A percentile compares a stretch with the other conserved stretches of the same genome.
phyloP scores from a whole-genome alignment of 2,329 filamentous ascomycete species.

The Colletotrichum godetiae region DNA sequence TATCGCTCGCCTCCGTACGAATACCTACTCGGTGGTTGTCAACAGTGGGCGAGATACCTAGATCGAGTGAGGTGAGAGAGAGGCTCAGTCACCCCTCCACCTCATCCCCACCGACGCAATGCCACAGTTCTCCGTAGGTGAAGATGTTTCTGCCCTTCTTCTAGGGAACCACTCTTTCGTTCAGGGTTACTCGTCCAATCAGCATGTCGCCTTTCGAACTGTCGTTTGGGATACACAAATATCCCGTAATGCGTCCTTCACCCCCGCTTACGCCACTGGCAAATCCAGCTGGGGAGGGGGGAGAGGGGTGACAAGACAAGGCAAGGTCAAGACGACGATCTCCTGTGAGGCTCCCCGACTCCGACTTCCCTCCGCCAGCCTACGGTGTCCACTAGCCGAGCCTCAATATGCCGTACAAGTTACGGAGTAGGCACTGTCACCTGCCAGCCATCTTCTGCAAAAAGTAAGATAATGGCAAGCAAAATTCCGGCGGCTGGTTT shows the following conservation, averaged over 20 bases:
- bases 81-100: not conserved
- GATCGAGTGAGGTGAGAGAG: not conserved
- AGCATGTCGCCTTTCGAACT: not conserved
- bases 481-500: not conserved
- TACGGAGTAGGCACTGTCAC: too few species aligned
- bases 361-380: not conserved
- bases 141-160: not conserved
- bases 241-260: not conserved
- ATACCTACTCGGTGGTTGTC: not conserved
- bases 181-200: not conserved
- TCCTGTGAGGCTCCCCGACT: not conserved
- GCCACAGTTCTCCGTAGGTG: not conserved
- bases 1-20: not conserved
- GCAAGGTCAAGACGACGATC: not conserved
- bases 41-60: not conserved
- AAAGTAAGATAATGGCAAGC: not conserved
- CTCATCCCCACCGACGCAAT: not conserved
- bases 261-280: not conserved
- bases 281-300: not conserved
- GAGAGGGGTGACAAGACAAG: not conserved
- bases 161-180: not conserved
- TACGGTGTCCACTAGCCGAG: not conserved
- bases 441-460: conserved; percentile 1
- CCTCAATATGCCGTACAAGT: not conserved
- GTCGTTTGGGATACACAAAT: conserved; percentile 9